Evolutionary conservation across 257 asterid species (phyloP).

Genomic region (Solanum gandarillasii): DNA sequence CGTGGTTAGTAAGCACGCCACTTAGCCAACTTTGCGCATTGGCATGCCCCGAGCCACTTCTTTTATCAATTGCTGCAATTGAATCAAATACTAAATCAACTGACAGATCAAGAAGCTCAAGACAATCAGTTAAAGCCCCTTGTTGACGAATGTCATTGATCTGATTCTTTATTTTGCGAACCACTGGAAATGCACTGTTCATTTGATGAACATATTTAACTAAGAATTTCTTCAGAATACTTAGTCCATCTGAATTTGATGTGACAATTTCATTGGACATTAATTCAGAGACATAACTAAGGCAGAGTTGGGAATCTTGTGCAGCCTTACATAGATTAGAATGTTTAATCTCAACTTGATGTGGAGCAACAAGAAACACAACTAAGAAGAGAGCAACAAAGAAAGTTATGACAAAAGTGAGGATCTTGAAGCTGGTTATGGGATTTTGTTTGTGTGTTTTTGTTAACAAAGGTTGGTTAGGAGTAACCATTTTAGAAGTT

Average conservation of each 20-base stretch:
- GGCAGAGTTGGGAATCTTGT: not conserved
- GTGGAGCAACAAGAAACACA: conserved; percentile 9
- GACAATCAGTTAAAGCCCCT: no score
- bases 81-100: not conserved
- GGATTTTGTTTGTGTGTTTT: conserved; percentile 2
- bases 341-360: not conserved
- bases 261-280: no score
- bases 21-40: conserved; percentile 38
- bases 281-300: no score
- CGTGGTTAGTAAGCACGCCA: conserved; percentile 40
- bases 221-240: no score
- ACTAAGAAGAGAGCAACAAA: conserved; percentile 5
- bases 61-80: conserved; percentile 4
- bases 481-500: conserved; percentile 6
- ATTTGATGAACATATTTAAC: no score
- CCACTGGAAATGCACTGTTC: no score
- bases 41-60: not conserved
- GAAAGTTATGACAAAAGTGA: conserved; percentile 8
- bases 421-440: conserved; percentile 9
- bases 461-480: conserved; percentile 16
- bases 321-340: conserved; percentile 15
- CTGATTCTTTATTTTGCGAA: no score
- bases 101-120: no score
- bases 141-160: no score
- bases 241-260: no score